These are phyloP conservation scores for Diaporthe nobilis DNA, from an alignment of 2,329 filamentous ascomycete genomes.

Conservation along the genomic window DNA sequence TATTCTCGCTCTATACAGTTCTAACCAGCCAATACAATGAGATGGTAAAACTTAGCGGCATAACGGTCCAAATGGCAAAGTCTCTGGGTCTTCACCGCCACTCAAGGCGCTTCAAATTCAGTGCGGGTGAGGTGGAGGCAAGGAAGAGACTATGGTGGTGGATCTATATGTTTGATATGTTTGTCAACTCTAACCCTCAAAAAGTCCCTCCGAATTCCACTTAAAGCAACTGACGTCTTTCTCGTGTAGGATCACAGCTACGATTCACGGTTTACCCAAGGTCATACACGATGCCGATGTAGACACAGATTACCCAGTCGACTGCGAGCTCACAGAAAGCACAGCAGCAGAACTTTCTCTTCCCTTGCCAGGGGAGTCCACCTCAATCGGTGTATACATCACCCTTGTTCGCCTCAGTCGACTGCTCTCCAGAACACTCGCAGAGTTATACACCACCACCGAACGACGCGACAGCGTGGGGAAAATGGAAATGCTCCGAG, in stretches of 20 bases:
- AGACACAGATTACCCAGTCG: constrained; percentile 9
- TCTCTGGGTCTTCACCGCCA: constrained; percentile 33
- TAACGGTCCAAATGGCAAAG: constrained; percentile 26
- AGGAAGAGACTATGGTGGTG: constrained; percentile 33
- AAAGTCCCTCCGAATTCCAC: too few species aligned
- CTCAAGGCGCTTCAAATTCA: constrained; percentile 28
- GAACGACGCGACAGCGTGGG: constrained; percentile 4
- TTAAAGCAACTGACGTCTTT: not conserved
- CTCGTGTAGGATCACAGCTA: constrained; percentile 13
- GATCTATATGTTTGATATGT: constrained; percentile 34
- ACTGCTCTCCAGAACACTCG: constrained; percentile 18
- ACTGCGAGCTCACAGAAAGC: constrained; percentile 17
- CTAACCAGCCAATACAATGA: constrained; percentile 19
- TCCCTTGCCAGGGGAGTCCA: constrained; percentile 20
- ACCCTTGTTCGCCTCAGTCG: constrained; percentile 18
- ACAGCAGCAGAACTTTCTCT: constrained; percentile 3
- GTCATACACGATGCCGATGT: constrained; percentile 15
- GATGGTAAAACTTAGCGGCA: constrained; percentile 30
- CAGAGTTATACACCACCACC: constrained; percentile 26
- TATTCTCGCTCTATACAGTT: not conserved
- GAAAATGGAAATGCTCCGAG: constrained; percentile 6
- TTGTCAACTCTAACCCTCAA: not conserved
- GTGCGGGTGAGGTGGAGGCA: constrained; percentile 7
- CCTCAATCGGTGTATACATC: not conserved
- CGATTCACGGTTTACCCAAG: not conserved